Evolutionary conservation across 2,329 filamentous ascomycete genomes (phyloP).

Genomic region (Neofusicoccum sp.): DNA sequence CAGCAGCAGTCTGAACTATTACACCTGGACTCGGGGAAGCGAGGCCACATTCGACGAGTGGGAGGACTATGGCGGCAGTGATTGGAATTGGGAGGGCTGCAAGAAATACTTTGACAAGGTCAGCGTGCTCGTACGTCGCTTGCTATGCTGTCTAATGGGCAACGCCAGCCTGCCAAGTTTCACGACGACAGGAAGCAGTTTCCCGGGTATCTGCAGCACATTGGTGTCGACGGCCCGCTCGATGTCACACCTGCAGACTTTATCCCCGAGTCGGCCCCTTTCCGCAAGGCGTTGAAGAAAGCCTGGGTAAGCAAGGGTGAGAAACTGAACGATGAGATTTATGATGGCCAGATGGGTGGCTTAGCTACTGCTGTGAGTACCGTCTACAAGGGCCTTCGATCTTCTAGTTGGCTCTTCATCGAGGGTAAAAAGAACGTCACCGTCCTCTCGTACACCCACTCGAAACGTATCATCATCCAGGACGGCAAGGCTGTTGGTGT

Average conservation of each 20-base stretch:
- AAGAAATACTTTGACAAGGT: conserved; percentile 51
- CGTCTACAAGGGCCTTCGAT: too few relatives aligned
- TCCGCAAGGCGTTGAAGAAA: conserved; percentile 50
- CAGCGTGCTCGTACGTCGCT: neutral
- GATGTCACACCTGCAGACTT: conserved; percentile 56
- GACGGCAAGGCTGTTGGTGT: too few relatives aligned
- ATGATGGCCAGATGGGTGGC: conserved; percentile 55
- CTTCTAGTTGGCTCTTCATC: too few relatives aligned
- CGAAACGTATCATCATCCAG: too few relatives aligned
- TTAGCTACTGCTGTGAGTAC: conserved; percentile 54
- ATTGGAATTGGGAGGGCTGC: conserved; percentile 57
- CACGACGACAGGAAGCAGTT: conserved; percentile 54
- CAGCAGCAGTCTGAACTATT: conserved; percentile 60
- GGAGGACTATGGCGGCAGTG: conserved; percentile 45
- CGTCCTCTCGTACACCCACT: too few relatives aligned
- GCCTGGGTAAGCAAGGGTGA: conserved; percentile 57
- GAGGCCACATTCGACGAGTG: conserved; percentile 56
- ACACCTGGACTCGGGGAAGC: conserved; percentile 61
- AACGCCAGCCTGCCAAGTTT: conserved; percentile 52
- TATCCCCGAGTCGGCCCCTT: conserved; percentile 51
- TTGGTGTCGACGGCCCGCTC: conserved; percentile 53
- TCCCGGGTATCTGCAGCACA: conserved; percentile 47
- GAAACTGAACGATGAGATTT: conserved; percentile 54
- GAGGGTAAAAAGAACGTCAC: too few relatives aligned
- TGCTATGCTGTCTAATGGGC: neutral